A percentile compares a stretch with the other conserved stretches of the same genome.
phyloP scores from a whole-genome alignment of 495 filamentous ascomycete genomes.

The Bombardia bombarda region DNA sequence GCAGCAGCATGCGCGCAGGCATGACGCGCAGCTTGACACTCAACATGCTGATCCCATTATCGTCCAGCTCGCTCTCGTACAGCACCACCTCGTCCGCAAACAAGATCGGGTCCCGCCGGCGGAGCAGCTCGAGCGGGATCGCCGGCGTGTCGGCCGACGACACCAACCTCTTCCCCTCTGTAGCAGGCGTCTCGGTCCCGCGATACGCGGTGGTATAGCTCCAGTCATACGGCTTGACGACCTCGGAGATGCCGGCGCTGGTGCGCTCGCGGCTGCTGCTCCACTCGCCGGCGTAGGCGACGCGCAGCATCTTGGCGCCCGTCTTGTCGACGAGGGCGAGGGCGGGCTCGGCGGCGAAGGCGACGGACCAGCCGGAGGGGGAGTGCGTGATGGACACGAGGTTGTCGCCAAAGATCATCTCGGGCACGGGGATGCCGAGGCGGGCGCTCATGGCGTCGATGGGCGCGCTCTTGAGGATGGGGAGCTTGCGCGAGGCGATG shows the following conservation, averaged over 20 bases:
- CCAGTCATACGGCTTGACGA: slow-evolving; percentile 96
- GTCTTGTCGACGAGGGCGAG: slow-evolving; percentile 92
- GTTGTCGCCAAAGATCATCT: slow-evolving; percentile 99
- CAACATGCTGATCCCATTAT: slow-evolving; percentile 86
- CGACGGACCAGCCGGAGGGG: slow-evolving; percentile 60
- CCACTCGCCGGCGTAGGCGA: slow-evolving; percentile 89
- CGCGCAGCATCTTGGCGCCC: slow-evolving; percentile 75
- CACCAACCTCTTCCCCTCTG: too few species aligned
- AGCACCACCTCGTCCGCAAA: slow-evolving; percentile 93
- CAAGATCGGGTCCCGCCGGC: slow-evolving; percentile 75
- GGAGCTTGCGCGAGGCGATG: slow-evolving; percentile 74
- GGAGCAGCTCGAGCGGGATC: slow-evolving; percentile 80
- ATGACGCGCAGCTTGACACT: slow-evolving; percentile 89
- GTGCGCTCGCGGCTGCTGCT: slow-evolving; percentile 75
- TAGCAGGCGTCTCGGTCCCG: slow-evolving; percentile 44
- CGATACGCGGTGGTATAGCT: slow-evolving; percentile 84
- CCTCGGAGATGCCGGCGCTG: slow-evolving; percentile 82
- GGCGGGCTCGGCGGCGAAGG: slow-evolving; percentile 79
- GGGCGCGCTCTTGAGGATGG: slow-evolving; percentile 82
- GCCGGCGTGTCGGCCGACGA: background rate
- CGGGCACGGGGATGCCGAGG: slow-evolving; percentile 79
- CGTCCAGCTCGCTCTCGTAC: slow-evolving; percentile 95
- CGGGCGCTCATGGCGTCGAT: slow-evolving; percentile 78
- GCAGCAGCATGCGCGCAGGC: slow-evolving; percentile 71
- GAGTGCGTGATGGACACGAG: slow-evolving; percentile 63